A percentile compares a stretch with the other conserved stretches of the same genome.
Evolutionary conservation across 371 early-diverging fungal species (phyloP).

Genomic region (Apophysomyces sp.): DNA sequence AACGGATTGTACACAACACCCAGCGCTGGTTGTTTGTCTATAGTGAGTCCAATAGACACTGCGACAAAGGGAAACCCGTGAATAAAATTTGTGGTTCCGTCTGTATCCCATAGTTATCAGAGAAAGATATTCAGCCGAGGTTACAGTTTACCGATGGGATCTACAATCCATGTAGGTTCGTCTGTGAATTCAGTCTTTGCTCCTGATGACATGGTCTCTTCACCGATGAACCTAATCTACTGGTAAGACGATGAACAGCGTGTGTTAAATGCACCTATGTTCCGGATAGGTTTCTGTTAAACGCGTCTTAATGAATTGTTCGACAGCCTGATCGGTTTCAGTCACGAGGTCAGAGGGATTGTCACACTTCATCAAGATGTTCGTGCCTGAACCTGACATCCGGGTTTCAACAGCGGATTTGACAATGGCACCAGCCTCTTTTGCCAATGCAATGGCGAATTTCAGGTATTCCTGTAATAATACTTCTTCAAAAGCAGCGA

Average conservation of each 20-base stretch:
- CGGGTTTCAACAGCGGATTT: slow-evolving; percentile 56
- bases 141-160: slow-evolving; percentile 71
- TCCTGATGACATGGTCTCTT: slow-evolving; percentile 74
- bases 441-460: slow-evolving; percentile 59
- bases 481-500: not conserved
- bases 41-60: slow-evolving; percentile 81
- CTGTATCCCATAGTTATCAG: slow-evolving; percentile 25
- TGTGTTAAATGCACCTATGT: slow-evolving; percentile 54
- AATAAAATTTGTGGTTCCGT: slow-evolving; percentile 91
- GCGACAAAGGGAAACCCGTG: slow-evolving; percentile 88
- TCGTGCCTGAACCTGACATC: slow-evolving; percentile 45
- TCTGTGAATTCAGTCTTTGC: slow-evolving; percentile 63
- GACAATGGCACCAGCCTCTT: slow-evolving; percentile 64
- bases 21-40: slow-evolving; percentile 72
- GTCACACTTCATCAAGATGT: slow-evolving; percentile 50
- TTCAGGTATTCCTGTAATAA: slow-evolving; percentile 45
- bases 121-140: not conserved
- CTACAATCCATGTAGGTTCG: slow-evolving; percentile 89
- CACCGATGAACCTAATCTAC: slow-evolving; percentile 73
- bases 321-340: slow-evolving; percentile 80
- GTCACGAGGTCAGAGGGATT: slow-evolving; percentile 87
- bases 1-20: slow-evolving; percentile 94
- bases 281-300: slow-evolving; percentile 60
- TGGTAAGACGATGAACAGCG: slow-evolving; percentile 12
- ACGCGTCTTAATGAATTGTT: slow-evolving; percentile 62